phyloP scores from a whole-genome alignment of 192 early-diverging fungal species.

The Entomortierella beljakovae region DNA sequence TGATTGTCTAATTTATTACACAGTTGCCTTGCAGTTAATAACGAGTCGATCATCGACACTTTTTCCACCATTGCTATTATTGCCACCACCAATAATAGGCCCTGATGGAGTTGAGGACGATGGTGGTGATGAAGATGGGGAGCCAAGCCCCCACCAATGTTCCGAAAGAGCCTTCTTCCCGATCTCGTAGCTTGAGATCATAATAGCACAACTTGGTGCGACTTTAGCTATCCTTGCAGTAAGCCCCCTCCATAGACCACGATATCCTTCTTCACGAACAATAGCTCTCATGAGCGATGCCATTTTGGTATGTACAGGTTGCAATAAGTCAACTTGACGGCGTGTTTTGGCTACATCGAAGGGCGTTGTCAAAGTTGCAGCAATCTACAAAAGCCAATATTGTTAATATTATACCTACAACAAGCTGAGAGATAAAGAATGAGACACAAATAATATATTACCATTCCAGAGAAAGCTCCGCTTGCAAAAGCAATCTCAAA shows the following conservation, averaged over 20 bases:
- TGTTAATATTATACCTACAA: too few species aligned
- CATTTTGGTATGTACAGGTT: slow-evolving; percentile 49
- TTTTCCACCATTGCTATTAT: neutral
- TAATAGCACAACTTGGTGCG: slow-evolving; percentile 93
- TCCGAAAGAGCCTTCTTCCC: slow-evolving; percentile 66
- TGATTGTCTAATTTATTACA: too few species aligned
- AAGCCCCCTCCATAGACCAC: slow-evolving; percentile 68
- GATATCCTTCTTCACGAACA: slow-evolving; percentile 60
- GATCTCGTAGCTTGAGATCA: slow-evolving; percentile 92
- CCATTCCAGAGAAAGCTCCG: slow-evolving; percentile 88
- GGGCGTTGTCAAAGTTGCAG: slow-evolving; percentile 89
- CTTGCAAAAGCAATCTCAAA: slow-evolving; percentile 81
- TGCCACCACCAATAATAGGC: neutral
- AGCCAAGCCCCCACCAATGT: slow-evolving; percentile 51
- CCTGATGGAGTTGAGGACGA: slow-evolving; percentile 1
- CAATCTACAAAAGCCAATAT: slow-evolving; percentile 69
- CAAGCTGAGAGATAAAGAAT: neutral
- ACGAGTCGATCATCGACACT: slow-evolving; percentile 21
- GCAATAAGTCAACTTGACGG: slow-evolving; percentile 73
- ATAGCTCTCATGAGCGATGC: slow-evolving; percentile 55
- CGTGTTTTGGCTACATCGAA: slow-evolving; percentile 97
- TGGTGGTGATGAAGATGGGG: slow-evolving; percentile 11
- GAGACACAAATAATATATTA: slow-evolving; percentile 36
- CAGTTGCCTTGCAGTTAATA: neutral
- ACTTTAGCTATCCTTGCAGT: slow-evolving; percentile 88